Conservation (phyloP, 2,329 filamentous ascomycete species). For the Incumbomyces lentus region DNA sequence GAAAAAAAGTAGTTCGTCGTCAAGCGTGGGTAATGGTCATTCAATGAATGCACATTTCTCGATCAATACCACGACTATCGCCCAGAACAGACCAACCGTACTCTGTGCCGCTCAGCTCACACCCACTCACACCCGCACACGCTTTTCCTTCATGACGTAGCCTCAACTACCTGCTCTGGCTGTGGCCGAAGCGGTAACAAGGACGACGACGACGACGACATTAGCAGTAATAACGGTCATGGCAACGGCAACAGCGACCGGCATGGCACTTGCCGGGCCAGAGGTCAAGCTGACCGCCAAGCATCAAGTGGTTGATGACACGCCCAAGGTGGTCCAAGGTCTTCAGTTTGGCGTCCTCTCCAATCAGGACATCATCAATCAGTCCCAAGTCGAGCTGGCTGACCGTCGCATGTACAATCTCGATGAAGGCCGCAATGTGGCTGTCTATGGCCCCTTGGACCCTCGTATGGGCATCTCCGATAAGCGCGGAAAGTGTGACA, state of each 20-base stretch:
- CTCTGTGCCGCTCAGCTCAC: too few species aligned
- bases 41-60: too few species aligned
- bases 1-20: too few species aligned
- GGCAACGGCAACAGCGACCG: not conserved
- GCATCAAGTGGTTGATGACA: conserved; percentile 78
- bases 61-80: too few species aligned
- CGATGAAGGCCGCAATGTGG: conserved; percentile 63
- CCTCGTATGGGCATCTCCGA: conserved; percentile 78
- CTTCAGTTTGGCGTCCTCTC: conserved; percentile 84
- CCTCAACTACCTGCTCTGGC: too few species aligned
- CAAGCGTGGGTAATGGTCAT: too few species aligned
- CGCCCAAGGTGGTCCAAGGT: conserved; percentile 84
- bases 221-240: conserved; percentile 10
- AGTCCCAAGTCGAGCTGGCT: conserved; percentile 90
- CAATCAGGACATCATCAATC: conserved; percentile 87
- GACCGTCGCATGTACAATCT: conserved; percentile 89
- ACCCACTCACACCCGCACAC: too few species aligned
- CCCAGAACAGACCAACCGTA: too few species aligned
- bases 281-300: conserved; percentile 37
- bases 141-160: too few species aligned
- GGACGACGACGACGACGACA: not conserved
- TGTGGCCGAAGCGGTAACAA: too few species aligned
- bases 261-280: conserved; percentile 1
- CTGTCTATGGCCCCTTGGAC: conserved; percentile 77
- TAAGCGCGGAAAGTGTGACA: conserved; percentile 68